Base-by-base conservation (phyloP, 768 basidiomycete genomes). In the Solioccasus polychromus region DNA sequence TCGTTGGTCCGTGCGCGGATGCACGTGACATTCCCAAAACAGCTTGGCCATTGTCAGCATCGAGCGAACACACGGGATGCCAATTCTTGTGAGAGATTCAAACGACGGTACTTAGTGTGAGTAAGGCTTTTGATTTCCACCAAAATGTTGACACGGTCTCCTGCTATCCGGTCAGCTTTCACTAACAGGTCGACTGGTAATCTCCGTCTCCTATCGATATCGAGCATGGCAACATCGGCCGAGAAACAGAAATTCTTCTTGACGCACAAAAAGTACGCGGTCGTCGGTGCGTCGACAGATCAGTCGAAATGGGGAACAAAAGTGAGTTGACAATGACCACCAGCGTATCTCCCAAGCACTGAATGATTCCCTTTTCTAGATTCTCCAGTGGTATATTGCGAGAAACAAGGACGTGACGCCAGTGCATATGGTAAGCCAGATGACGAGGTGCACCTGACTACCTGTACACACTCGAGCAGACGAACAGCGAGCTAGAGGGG, bases 201-300 rank as follows among this genome's bases (percentile, higher is more conserved):
- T 42, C 44, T 50, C 41, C 48, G 45, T 15, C 35, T 35, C 10
- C 38, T 44, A 26, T 53, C 46, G 18, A 55, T 46, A 19, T 41
- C 52, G 35, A 48, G 18, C 47, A 67, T 67, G 65, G 24, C 40
- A 9, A 57, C 49, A 29, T 59, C 68, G 51, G 57, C 70, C 34
- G 72, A 82, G 47, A 76, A 77, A 46, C 68, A 74, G 54, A 66
- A 61, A 34, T 55, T 61, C 30, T 92, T 92, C 66, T 61, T 92
- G 32, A 70, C 76, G 8, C 76, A 80, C 11, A 71, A 83, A 6
- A 60, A 70, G 49, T 93, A 76, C 45, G 91, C 88, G 25, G 89
- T 92, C 22, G 79, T 89, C 12, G 90, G 91, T 19, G 88, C 88
- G 4, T 91, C 87, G 35, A 90, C 82, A 51, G 84, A 92, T 65